These are phyloP conservation scores for Xylariaceae sp. DNA, from an alignment of 2,329 filamentous ascomycete species.

Conservation along the genomic window DNA sequence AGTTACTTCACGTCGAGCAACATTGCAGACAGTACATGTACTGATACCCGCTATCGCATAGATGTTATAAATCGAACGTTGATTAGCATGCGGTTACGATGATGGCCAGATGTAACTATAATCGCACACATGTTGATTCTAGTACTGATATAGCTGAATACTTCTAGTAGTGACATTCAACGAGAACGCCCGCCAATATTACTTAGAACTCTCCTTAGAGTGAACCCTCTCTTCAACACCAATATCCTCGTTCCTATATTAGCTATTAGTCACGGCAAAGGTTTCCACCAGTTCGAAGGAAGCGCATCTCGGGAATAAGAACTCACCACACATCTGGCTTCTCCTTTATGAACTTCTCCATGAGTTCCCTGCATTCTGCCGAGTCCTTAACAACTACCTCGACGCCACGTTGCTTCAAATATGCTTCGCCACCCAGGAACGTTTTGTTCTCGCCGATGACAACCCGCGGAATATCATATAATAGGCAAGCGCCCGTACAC, in stretches of 20 bases:
- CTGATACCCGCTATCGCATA: too few species aligned
- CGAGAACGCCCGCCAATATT: not conserved
- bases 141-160: too few species aligned
- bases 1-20: not conserved
- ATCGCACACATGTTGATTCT: too few species aligned
- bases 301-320: not conserved
- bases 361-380: constrained; percentile 61
- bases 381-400: constrained; percentile 70
- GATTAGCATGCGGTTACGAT: too few species aligned
- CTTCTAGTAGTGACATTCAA: too few species aligned
- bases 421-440: constrained; percentile 69
- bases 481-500: constrained; percentile 73
- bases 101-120: too few species aligned
- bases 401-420: constrained; percentile 63
- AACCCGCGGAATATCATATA: constrained; percentile 70
- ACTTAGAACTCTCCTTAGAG: constrained; percentile 19
- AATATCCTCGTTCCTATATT: constrained; percentile 30
- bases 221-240: constrained; percentile 29
- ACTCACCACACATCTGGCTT: constrained; percentile 68
- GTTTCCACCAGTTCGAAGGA: not conserved
- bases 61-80: too few species aligned
- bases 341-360: constrained; percentile 68
- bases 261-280: not conserved
- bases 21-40: too few species aligned
- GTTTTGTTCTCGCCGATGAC: constrained; percentile 76